Evolutionary conservation across 2,329 filamentous ascomycete genomes (phyloP), one percentile per base, ranked within the genome.

Genomic region (Trichoderma koningii): DNA sequence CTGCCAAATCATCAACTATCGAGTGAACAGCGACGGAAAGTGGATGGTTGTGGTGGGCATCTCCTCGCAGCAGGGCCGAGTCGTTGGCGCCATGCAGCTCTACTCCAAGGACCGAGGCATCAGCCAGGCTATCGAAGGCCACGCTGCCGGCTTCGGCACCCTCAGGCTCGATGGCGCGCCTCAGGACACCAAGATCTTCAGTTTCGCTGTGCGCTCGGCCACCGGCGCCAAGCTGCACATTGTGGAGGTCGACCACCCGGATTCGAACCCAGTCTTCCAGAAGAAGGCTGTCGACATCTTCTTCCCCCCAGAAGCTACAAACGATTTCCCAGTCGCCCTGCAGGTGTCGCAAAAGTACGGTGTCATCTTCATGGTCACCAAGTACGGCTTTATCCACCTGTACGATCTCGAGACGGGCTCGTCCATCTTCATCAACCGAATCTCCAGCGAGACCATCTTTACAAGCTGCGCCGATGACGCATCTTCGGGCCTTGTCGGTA

Each of bases 1-100:
- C 70, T 96, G 92, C 80, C 95, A 99, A 87, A 99, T 99, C 79
- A 99, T 99, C 86, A 99, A 98, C 82, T 99, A 99, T 81, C 92
- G 94, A 71, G 91, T 96, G 72, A 97, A 94, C 78, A 87, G 89
- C 69, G 94, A 99, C 70, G 92, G 93, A 76, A 97, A 97, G 80
- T 99, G 95, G 95, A 96, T 96, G 89, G 93, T 96, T 34, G 89
- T 97, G 64, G 93, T 99, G 66, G 95, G 95, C 73, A 99, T 99
- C 73, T 93, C 93, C 66, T 92, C 93, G 76, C 91, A 96, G 75
- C 89, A 93, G 76, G 94, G 93, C 65, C 92, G 95, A 67, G 93
- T 99, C 48, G 93, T 96, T 48, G 95, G 95, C 70, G 91, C 92
- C 68, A 95, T 99, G 90, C 96, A 99, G 80, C 86, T 99, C 42